Evolutionary conservation across 352 stramenopile species (phyloP), one percentile per base, ranked within the genome.

Genomic region (Pythium pyrilobum): DNA sequence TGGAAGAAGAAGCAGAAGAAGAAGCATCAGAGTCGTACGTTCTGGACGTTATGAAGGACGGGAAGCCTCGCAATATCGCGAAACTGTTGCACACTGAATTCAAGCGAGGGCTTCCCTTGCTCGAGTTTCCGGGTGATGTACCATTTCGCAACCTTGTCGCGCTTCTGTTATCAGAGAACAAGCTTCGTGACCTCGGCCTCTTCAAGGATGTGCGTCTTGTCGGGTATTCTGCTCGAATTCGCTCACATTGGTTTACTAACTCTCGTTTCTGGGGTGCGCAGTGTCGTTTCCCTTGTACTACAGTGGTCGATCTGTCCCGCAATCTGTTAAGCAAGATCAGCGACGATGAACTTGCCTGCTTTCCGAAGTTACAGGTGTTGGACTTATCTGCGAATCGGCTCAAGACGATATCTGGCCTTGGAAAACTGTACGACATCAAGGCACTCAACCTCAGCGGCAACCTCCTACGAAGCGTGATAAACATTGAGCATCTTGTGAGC

Each of bases 361-460:
- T 92, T 39, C 77, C 75, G 2, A 81, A 75, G 39, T 71, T 92
- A 8, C 69, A 90, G 41, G 66, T 88, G 2, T 42, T 93, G 6
- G 70, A 91, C 40, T 45, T 93, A 40, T 67, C 62, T 1, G 33
- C 76, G 16, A 93, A 93, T 27, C 64, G 69, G 16, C 43, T 93
- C 16, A 78, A 70, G 48, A 56, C 36, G 4, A 85, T 92, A 29
- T 59, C 64, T 16, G 81, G 81, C 1, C 54, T 90, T 3, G 53
- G 66, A 1, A 80, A 83, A 25, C 59, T 71, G 1, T 80, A 82
- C 28, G 71, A 87, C 29, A 52, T 92, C 0, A 74, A 72, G 18
- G 81, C 81, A 3, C 64, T 92, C 29, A 80, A 75, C 44, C 51
- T 86, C 13, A 69, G 65, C 20, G 46, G 78, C 51, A 92, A 92